A percentile compares a stretch with the other conserved stretches of the same genome.
These are phyloP conservation scores for Osmanthus fragrans DNA, from an alignment of 257 asterid genomes.

Conservation along the genomic window DNA sequence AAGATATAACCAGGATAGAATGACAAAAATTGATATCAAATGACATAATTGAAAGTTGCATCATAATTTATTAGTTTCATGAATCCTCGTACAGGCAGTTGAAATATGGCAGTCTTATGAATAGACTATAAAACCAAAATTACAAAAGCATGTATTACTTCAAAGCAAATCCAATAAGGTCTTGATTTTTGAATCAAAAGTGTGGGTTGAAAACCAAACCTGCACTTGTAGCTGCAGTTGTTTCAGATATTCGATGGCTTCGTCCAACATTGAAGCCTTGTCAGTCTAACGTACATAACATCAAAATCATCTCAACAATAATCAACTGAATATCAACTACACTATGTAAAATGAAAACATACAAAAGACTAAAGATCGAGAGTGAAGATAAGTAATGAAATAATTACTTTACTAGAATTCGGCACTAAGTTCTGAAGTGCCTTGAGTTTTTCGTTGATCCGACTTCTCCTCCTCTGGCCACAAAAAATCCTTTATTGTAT, in stretches of 20 bases:
- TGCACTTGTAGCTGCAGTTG: slow-evolving; percentile 98
- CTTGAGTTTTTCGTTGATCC: slow-evolving; percentile 91
- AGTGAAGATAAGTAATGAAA: slow-evolving; percentile 2
- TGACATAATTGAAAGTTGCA: neutral
- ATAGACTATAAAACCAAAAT: slow-evolving; percentile 1
- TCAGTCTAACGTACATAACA: slow-evolving; percentile 61
- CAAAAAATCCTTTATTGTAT: slow-evolving; percentile 23
- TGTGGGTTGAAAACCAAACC: slow-evolving; percentile 47
- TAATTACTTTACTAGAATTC: slow-evolving; percentile 75
- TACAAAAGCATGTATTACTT: neutral
- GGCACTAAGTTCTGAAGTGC: slow-evolving; percentile 94
- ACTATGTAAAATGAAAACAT: neutral
- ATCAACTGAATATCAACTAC: slow-evolving; percentile 18
- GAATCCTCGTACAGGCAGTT: slow-evolving; percentile 6
- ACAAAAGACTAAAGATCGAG: slow-evolving; percentile 4
- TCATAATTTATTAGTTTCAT: neutral
- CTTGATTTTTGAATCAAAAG: slow-evolving; percentile 3
- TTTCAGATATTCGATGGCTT: slow-evolving; percentile 93
- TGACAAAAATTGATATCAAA: neutral
- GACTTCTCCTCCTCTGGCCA: slow-evolving; percentile 91
- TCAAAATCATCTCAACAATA: slow-evolving; percentile 9
- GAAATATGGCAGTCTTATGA: neutral
- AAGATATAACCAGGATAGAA: neutral
- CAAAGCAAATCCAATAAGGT: neutral
- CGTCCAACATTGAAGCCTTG: slow-evolving; percentile 98